Conservation (phyloP, 192 early-diverging fungal species). For the Rhizophagus clarus region DNA sequence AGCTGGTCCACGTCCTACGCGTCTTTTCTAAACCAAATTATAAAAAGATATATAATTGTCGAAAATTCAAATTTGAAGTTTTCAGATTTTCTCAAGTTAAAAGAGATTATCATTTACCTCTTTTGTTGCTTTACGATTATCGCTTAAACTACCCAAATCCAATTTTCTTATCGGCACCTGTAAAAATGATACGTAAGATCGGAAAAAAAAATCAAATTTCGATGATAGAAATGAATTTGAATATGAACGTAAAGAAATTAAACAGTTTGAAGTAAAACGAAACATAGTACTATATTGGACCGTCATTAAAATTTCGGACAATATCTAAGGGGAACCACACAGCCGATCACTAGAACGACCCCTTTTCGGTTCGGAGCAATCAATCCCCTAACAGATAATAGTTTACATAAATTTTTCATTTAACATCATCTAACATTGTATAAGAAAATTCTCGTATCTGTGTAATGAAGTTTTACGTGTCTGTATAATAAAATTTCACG, state of each 20-base stretch:
- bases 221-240: background rate
- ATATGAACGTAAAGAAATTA: background rate
- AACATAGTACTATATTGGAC: no score
- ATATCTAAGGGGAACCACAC: no score
- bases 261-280: background rate
- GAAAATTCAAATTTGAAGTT: background rate
- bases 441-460: no score
- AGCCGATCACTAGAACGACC: no score
- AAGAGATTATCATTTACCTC: background rate
- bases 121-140: slow-evolving; percentile 19
- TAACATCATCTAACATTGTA: no score
- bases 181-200: slow-evolving; percentile 3
- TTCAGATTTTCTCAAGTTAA: background rate
- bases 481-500: no score
- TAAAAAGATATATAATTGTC: background rate
- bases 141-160: slow-evolving; percentile 14
- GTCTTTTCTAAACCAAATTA: slow-evolving; percentile 20
- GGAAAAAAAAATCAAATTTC: background rate
- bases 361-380: no score
- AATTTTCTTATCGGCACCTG: background rate
- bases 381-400: no score
- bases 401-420: no score
- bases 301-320: no score
- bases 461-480: no score
- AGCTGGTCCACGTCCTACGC: slow-evolving; percentile 81